Conservation (phyloP, 2,329 filamentous ascomycete species). For the Exophiala calicioides region DNA sequence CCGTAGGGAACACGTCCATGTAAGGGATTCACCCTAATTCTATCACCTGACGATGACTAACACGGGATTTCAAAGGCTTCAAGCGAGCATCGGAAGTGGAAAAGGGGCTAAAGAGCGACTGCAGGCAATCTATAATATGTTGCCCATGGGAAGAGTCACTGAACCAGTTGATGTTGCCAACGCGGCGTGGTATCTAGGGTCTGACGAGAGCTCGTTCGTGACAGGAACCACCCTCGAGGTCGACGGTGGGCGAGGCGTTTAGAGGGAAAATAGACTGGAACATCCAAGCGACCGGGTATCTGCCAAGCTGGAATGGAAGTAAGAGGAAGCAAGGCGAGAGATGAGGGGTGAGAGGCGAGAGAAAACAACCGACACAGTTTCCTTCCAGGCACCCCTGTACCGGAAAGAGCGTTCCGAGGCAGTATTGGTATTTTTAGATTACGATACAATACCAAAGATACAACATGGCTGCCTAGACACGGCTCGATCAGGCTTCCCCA, state of each 20-base stretch:
- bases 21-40: slow-evolving; percentile 56
- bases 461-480: no score
- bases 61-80: slow-evolving; percentile 17
- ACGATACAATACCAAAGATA: no score
- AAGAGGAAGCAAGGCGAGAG: no score
- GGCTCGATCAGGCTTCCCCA: no score
- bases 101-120: slow-evolving; percentile 46
- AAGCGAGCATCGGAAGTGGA: slow-evolving; percentile 32
- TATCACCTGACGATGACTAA: slow-evolving; percentile 53
- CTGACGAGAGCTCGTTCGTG: slow-evolving; percentile 70
- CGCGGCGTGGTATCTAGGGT: slow-evolving; percentile 68
- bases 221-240: slow-evolving; percentile 37
- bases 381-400: no score
- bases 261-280: not conserved
- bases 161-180: slow-evolving; percentile 65
- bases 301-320: no score
- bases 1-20: slow-evolving; percentile 67
- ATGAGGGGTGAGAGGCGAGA: no score
- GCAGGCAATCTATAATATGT: slow-evolving; percentile 47
- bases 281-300: no score
- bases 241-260: slow-evolving; percentile 22
- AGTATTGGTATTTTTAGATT: no score
- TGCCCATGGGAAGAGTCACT: slow-evolving; percentile 45
- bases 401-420: no score
- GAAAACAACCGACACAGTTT: no score